A percentile compares a stretch with the other conserved stretches of the same genome.
These are phyloP conservation scores for Parachaetomium inaequale DNA, from an alignment of 495 filamentous ascomycete genomes.

Conservation along the genomic window DNA sequence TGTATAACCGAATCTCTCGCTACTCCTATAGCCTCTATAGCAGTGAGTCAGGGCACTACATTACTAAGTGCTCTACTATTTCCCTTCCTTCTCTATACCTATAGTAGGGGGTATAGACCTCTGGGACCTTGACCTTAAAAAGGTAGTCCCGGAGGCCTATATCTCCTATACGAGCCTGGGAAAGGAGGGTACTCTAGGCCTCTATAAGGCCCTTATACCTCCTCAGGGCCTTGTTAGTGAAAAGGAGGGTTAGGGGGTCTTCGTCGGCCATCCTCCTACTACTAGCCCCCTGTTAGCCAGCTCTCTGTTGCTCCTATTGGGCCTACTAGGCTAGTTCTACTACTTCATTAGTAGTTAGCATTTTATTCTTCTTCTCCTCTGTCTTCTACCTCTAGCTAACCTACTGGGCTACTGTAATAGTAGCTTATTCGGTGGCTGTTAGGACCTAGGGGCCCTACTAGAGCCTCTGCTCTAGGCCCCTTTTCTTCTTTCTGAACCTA, in stretches of 20 bases:
- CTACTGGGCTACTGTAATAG: not conserved
- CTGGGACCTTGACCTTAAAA: not conserved
- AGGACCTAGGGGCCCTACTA: not conserved
- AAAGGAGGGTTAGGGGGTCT: not conserved
- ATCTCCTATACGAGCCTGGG: constrained; percentile 4
- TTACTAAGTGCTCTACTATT: constrained; percentile 3
- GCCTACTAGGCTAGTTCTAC: constrained; percentile 4
- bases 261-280: not conserved
- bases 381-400: not conserved
- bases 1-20: not conserved
- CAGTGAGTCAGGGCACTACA: not conserved
- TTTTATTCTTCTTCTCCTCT: not conserved
- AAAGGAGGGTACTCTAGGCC: not conserved
- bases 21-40: not conserved
- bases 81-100: not conserved
- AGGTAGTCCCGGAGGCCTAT: constrained; percentile 7
- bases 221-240: not conserved
- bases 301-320: not conserved
- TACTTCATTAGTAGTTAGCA: not conserved
- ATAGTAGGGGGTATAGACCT: not conserved
- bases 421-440: not conserved
- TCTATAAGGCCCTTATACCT: constrained; percentile 1
- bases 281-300: not conserved
- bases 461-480: no score
- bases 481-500: no score